Evolutionary conservation across 1,139 yeast species (phyloP).

Genomic region (Geotrichum macrosporum): DNA sequence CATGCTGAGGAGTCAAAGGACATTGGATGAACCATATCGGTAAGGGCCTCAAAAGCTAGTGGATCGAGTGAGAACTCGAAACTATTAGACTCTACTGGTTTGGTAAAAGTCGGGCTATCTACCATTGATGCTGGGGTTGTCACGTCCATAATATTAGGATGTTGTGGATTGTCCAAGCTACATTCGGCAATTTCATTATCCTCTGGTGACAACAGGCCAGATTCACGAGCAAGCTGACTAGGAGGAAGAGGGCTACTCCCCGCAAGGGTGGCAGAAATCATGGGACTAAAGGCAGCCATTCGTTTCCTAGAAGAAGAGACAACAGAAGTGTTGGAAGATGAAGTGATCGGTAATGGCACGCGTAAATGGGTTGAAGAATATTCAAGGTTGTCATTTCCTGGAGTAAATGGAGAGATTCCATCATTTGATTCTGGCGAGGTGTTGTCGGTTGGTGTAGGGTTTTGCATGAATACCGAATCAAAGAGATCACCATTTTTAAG

Average conservation of each 20-base stretch:
- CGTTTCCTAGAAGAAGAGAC: conserved; percentile 16
- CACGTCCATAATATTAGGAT: conserved; percentile 9
- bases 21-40: conserved; percentile 11
- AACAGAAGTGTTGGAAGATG: too few species aligned
- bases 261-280: conserved; percentile 13
- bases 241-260: background rate
- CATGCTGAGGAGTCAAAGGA: background rate
- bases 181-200: conserved; percentile 17
- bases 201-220: conserved; percentile 20
- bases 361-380: conserved; percentile 6
- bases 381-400: conserved; percentile 11
- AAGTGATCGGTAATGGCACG: too few species aligned
- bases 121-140: conserved; percentile 16
- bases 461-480: conserved; percentile 5
- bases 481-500: background rate
- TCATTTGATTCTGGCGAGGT: conserved; percentile 14
- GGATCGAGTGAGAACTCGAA: conserved; percentile 35
- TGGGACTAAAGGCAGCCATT: conserved; percentile 18
- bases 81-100: conserved; percentile 17
- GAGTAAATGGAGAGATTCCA: conserved; percentile 8
- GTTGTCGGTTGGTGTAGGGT: conserved; percentile 13
- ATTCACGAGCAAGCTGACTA: conserved; percentile 4
- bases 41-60: conserved; percentile 32
- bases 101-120: conserved; percentile 11
- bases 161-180: background rate